Evolutionary conservation across 1,284 basidiomycete genomes (phyloP).

Genomic region (Trichosporon sp.): DNA sequence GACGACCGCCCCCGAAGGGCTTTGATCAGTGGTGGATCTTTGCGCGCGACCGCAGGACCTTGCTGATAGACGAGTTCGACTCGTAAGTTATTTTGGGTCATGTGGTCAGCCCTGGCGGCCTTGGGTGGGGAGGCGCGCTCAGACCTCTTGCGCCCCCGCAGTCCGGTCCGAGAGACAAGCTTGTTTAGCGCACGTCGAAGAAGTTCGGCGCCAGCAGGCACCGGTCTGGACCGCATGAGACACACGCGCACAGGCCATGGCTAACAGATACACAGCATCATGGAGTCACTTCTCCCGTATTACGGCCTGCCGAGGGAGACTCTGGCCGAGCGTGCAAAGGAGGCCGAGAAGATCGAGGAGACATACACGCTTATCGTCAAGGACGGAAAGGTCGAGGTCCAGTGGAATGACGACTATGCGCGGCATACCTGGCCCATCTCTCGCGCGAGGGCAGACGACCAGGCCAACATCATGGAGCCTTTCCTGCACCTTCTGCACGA

Average conservation of each 20-base stretch:
- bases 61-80: conserved; percentile 48
- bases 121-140: not conserved
- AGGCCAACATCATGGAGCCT: conserved; percentile 49
- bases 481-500: conserved; percentile 37
- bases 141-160: not conserved
- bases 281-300: conserved; percentile 45
- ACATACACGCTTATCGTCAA: conserved; percentile 48
- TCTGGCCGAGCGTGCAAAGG: conserved; percentile 34
- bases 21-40: conserved; percentile 44
- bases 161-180: not conserved
- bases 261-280: conserved; percentile 31
- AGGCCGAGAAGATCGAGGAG: conserved; percentile 45
- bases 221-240: not conserved
- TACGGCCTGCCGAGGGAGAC: conserved; percentile 41
- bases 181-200: too few species aligned
- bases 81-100: conserved; percentile 27
- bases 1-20: conserved; percentile 47
- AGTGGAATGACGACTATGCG: conserved; percentile 50
- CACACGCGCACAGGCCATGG: not conserved
- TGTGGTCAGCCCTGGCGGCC: not conserved
- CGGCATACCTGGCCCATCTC: conserved; percentile 46
- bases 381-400: conserved; percentile 46
- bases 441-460: conserved; percentile 43
- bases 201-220: not conserved
- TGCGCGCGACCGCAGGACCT: conserved; percentile 25